These are phyloP conservation scores for Hermanozyma aechmeae DNA, from an alignment of 805 yeast genomes.

Conservation along the genomic window DNA sequence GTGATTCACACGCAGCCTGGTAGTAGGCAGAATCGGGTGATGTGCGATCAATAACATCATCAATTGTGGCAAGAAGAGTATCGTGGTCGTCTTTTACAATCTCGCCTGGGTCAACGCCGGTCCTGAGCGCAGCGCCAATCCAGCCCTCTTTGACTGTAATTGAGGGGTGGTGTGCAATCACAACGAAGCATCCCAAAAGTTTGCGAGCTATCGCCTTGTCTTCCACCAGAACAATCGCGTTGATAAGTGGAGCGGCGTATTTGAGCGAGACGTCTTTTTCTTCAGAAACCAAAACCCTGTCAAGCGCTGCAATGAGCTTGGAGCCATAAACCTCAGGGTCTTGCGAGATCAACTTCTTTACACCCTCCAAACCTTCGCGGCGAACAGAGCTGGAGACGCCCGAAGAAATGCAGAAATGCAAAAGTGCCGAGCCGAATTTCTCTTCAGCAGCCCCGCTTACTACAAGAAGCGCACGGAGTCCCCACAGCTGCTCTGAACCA, in stretches of 20 bases:
- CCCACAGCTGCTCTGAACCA: slow-evolving; percentile 44
- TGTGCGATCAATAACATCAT: neutral
- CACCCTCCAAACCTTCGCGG: slow-evolving; percentile 18
- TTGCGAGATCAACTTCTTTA: slow-evolving; percentile 19
- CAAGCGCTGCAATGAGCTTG: slow-evolving; percentile 35
- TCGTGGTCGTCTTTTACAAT: slow-evolving; percentile 47
- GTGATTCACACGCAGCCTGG: slow-evolving; percentile 31
- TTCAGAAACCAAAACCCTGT: slow-evolving; percentile 11
- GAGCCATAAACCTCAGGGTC: slow-evolving; percentile 23
- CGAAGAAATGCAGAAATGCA: slow-evolving; percentile 38
- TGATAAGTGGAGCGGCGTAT: slow-evolving; percentile 14
- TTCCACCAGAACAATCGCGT: slow-evolving; percentile 15
- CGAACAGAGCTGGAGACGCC: slow-evolving; percentile 25
- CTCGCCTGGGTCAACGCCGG: slow-evolving; percentile 35
- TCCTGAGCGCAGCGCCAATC: slow-evolving; percentile 64
- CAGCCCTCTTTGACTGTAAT: slow-evolving; percentile 48
- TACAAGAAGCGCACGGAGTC: slow-evolving; percentile 34
- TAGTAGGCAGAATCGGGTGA: slow-evolving; percentile 34
- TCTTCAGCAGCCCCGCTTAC: slow-evolving; percentile 8
- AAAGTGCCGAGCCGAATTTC: slow-evolving; percentile 38
- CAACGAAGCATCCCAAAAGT: slow-evolving; percentile 15
- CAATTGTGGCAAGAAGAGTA: too few species aligned
- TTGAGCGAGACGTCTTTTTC: slow-evolving; percentile 4
- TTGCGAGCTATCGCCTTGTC: slow-evolving; percentile 7
- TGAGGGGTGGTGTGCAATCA: slow-evolving; percentile 18